Evolutionary conservation across 2,329 filamentous ascomycete genomes (phyloP), one percentile per base, ranked within the genome.

Genomic region (Penicillium sp.): DNA sequence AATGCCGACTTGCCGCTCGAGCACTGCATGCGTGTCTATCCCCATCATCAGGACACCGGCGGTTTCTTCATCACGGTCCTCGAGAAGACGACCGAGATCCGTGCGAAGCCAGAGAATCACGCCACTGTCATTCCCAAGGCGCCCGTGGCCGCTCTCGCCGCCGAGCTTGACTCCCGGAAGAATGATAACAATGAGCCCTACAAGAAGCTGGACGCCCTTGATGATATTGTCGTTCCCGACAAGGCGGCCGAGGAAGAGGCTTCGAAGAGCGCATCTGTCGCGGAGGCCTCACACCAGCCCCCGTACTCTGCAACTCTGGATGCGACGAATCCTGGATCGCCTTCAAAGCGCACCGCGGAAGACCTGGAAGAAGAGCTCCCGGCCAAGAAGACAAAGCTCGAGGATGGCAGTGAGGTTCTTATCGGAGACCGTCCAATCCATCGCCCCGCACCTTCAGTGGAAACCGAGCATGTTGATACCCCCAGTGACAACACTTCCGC

Each of bases 51-150:
- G 68, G 89, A 98, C 57, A 98, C 93, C 3, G 93, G 93, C 40
- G 91, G 86, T 15, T 98, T 98, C 76, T 98, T 98, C 72, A 96
- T 98, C 62, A 85, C 89, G 0, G 90, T 96, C 0, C 71, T 98
- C 13, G 86, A 96, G 72, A 98, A 98, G 76, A 83, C 84, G 63
- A 78, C 80, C 17, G 93, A 96, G 51, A 89, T 94, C 63, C 85
- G 79, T 62, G 84, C 83, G 7, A 86, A 79, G 64, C 82, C 83
- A 15, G 86, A 93, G 65, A 76, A 78, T 31, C 46, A 50, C 5
- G 44, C 51, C 17, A 67, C 64, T 44, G 51, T 59, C 13, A 60
- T 65, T 14, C 56, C 60, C 16, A 68, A 67, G 41, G 66, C 67
- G 19, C 63, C 64, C 13, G 60, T 66, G 32, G 62, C 62, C 17